phyloP scores from a whole-genome alignment of 139 green algal genomes.

The Haematococcus sp. region DNA sequence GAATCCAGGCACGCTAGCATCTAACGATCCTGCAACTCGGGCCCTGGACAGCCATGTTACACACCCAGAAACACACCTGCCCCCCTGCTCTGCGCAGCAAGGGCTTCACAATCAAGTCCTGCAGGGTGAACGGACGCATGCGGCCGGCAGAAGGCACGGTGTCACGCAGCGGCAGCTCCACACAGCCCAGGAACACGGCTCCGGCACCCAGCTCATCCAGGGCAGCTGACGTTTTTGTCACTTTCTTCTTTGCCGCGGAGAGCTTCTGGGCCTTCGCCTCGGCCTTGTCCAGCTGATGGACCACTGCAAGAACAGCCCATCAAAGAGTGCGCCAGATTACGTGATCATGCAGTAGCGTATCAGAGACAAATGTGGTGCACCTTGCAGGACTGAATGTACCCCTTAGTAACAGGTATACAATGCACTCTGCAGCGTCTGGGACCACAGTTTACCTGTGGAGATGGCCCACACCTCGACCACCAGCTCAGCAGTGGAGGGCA shows the following conservation, averaged over 20 bases:
- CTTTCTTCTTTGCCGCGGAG: no score
- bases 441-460: constrained; percentile 13
- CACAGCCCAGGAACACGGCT: constrained; percentile 32
- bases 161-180: constrained; percentile 63
- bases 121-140: background rate
- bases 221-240: background rate
- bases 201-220: constrained; percentile 32
- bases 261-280: no score
- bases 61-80: constrained; percentile 8
- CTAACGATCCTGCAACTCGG: no score
- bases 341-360: no score
- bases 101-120: background rate
- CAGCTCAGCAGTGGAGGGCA: constrained; percentile 51
- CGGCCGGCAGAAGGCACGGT: constrained; percentile 47
- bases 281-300: background rate
- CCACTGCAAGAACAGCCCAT: no score
- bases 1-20: no score
- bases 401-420: no score
- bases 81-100: constrained; percentile 17
- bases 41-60: no score
- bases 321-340: no score
- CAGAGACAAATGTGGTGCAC: no score
- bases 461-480: constrained; percentile 70
- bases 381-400: no score
- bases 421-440: no score